Evolutionary conservation across 176 grass and related monocot species (phyloP).

Genomic region (Triticum urartu): DNA sequence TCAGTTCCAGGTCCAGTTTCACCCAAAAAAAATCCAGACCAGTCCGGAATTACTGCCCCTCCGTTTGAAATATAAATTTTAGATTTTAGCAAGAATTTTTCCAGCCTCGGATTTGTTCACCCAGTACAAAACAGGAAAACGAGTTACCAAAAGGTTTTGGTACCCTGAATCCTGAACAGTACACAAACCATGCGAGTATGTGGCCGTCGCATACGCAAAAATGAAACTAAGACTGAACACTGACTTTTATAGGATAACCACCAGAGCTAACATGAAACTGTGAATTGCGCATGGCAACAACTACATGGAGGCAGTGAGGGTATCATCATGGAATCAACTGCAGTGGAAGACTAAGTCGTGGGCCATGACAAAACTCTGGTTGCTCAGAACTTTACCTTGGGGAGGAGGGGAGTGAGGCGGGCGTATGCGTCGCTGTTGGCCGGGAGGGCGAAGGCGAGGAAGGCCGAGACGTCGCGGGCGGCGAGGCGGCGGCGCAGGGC

Average conservation of each 20-base stretch:
- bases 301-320: not conserved
- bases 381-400: conserved; percentile 35
- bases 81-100: not conserved
- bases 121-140: not conserved
- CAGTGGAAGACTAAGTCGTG: not conserved
- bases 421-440: conserved; percentile 46
- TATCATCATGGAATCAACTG: not conserved
- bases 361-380: not conserved
- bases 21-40: not conserved
- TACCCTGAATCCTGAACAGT: not conserved
- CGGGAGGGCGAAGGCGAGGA: conserved; percentile 58
- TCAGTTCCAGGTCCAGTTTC: not conserved
- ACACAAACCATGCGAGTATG: not conserved
- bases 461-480: conserved; percentile 48
- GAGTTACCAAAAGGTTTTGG: not conserved
- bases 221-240: not conserved
- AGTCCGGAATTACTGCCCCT: not conserved
- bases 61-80: not conserved
- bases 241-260: not conserved
- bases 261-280: not conserved
- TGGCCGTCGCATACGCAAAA: not conserved
- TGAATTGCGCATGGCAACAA: not conserved
- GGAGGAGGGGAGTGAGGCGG: conserved; percentile 53
- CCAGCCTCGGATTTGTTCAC: not conserved
- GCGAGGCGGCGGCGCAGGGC: conserved; percentile 64